Percentiles rank a stretch among this genome's conserved stretches.
Conservation (phyloP, 306 rosid species). For the Amphicarpaea edgeworthii region DNA sequence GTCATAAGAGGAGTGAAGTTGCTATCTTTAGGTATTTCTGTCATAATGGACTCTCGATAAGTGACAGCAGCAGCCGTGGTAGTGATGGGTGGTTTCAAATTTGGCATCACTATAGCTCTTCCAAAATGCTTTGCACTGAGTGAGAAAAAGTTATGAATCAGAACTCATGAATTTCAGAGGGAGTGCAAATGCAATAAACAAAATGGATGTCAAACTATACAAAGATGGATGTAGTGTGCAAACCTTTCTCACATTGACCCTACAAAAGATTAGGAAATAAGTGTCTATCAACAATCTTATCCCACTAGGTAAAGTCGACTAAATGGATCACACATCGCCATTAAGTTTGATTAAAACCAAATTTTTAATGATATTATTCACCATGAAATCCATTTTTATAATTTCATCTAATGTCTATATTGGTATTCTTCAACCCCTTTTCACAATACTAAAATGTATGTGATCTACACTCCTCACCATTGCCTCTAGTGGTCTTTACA, state of each 20-base stretch:
- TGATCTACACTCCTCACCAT: not conserved
- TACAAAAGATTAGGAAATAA: not conserved
- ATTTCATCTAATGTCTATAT: not conserved
- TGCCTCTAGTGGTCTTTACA: not conserved
- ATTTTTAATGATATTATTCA: too few relatives aligned
- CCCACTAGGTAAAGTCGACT: not conserved
- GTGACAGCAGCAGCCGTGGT: constrained; percentile 72
- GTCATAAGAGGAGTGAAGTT: constrained; percentile 92
- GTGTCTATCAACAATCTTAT: not conserved
- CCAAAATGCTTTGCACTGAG: constrained; percentile 77
- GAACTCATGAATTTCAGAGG: not conserved
- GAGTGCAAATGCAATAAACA: constrained; percentile 10
- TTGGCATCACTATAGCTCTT: constrained; percentile 95
- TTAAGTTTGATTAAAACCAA: not conserved
- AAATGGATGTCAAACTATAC: not conserved
- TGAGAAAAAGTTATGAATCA: constrained; percentile 16
- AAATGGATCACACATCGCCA: not conserved
- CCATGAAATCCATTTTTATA: too few relatives aligned
- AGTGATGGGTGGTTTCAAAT: constrained; percentile 86
- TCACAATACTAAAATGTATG: not conserved
- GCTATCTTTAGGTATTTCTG: constrained; percentile 68
- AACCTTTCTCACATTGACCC: not conserved
- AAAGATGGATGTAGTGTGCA: constrained; percentile 8
- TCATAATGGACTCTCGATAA: constrained; percentile 77
- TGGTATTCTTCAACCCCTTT: not conserved